Conservation (phyloP, 768 basidiomycete genomes). For the Boletus coccyginus region DNA sequence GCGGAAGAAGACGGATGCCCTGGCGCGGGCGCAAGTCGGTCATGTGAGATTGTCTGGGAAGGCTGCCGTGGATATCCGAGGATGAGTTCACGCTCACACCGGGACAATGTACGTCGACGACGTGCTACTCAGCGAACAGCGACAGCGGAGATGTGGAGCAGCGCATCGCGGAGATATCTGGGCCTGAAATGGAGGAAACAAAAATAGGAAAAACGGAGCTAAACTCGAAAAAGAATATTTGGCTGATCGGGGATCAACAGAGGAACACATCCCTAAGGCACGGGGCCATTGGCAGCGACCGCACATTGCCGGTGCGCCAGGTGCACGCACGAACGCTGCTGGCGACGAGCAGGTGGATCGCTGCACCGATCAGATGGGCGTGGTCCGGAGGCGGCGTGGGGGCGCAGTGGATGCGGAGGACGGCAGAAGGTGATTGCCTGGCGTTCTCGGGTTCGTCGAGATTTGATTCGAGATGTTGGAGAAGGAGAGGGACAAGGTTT, state of each 20-base stretch:
- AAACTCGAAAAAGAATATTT: slow-evolving; percentile 34
- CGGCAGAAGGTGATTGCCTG: slow-evolving; percentile 21
- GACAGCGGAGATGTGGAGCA: slow-evolving; percentile 3
- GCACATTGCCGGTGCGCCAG: slow-evolving; percentile 26
- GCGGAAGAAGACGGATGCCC: slow-evolving; percentile 21
- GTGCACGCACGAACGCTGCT: slow-evolving; percentile 1
- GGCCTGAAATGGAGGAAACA: slow-evolving; percentile 15
- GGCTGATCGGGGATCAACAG: slow-evolving; percentile 65
- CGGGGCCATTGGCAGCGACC: slow-evolving; percentile 26
- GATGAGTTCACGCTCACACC: background rate
- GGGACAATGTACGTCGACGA: background rate
- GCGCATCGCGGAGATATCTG: slow-evolving; percentile 29
- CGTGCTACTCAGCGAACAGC: slow-evolving; percentile 19
- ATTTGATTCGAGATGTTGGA: slow-evolving; percentile 32
- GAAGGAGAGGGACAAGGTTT: slow-evolving; percentile 28
- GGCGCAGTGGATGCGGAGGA: background rate
- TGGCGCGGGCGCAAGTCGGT: slow-evolving; percentile 19
- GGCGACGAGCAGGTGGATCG: background rate
- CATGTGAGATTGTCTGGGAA: slow-evolving; percentile 8
- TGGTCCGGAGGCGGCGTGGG: slow-evolving; percentile 2
- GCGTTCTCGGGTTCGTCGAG: slow-evolving; percentile 25
- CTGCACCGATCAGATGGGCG: background rate
- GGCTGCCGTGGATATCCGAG: slow-evolving; percentile 19
- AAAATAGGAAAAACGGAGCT: slow-evolving; percentile 28
- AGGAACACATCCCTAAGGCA: slow-evolving; percentile 35